Evolutionary conservation across 345 rosid genomes (phyloP), one percentile per base, ranked within the genome.

Genomic region (Stellera chamaejasme): DNA sequence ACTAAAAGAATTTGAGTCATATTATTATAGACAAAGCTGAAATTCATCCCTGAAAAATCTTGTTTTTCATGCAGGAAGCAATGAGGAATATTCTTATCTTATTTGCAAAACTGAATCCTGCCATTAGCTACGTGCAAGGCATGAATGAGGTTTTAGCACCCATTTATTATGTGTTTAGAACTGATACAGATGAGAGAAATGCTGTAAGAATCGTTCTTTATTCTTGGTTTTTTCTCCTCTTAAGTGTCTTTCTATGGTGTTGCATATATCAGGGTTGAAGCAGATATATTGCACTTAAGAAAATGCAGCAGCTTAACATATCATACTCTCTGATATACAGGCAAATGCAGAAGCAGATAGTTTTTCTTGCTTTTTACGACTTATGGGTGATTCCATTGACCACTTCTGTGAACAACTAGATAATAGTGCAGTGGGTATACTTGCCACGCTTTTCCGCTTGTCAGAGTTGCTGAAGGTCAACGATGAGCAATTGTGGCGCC

Each of bases 61-160:
- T 32, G 39, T 32, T 8, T 32, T 32, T 32, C 39, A 58, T 64
- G 42, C 66, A 85, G 93, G 79, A 72, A 72, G 77, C 88, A 62
- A 82, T 85, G 88, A 80, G 79, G 72, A 76, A 66, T 60, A 71
- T 85, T 62, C 93, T 85, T 67, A 81, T 79, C 51, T 60, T 85
- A 41, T 85, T 85, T 60, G 77, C 88, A 39, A 84, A 84, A 65
- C 77, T 84, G 55, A 84, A 84, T 74, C 92, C 92, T 11, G 88
- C 79, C 12, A 82, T 85, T 58, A 70, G 84, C 42, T 85, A 82
- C 67, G 88, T 82, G 23, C 93, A 85, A 76, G 93, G 93, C 66
- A 85, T 82, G 93, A 82, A 85, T 43, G 93, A 85, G 74, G 88
- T 85, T 68, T 69, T 85, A 78, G 86, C 88, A 11, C 88, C 93